Evolutionary conservation across 208 protist genomes (phyloP), one percentile per base, ranked within the genome.

Genomic region (Zelonia costaricensis): DNA sequence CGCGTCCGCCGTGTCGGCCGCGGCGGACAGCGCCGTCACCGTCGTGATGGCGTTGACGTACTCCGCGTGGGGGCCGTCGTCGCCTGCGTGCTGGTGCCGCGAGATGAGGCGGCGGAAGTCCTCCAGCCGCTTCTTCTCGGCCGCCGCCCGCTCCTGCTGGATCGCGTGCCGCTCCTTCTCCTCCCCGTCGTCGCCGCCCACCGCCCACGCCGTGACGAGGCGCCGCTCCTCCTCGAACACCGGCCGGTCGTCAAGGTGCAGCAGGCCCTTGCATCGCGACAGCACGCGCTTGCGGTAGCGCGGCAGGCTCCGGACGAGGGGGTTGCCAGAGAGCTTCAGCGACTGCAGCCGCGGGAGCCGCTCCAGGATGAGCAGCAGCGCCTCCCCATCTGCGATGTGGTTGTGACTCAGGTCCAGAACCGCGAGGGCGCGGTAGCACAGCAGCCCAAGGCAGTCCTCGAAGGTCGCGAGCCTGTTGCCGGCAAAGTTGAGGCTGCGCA

Each of bases 341-440:
- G 94, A 87, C 23, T 73, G 60, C 25, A 98, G 70, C 12, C 66
- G 67, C 2, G 88, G 82, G 31, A 98, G 58, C 6, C 80, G 62
- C 49, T 80, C 76, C 9, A 98, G 72, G 9, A 98, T 61, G 10
- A 92, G 58, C 13, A 98, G 62, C 44, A 98, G 72, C 47, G 64
- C 82, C 46, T 86, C 78, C 0, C 83, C 85, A 55, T 97, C 92
- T 0, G 79, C 39, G 27, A 98, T 82, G 47, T 84, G 54, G 70
- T 98, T 98, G 51, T 92, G 58, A 38, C 90, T 92, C n/a, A 98
- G 74, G 69, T 98, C 95, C 5, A 98, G 73, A 18, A 86, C 68
- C 9, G 78, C 64, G 12, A 97, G 60, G n/a, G 80, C 62, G 54
- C 84, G 76, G 70, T 78, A 84, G 49, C 72, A 89, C 25, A 93